phyloP scores from a whole-genome alignment of 73 alveolate genomes.

The Diophrys sp. region DNA sequence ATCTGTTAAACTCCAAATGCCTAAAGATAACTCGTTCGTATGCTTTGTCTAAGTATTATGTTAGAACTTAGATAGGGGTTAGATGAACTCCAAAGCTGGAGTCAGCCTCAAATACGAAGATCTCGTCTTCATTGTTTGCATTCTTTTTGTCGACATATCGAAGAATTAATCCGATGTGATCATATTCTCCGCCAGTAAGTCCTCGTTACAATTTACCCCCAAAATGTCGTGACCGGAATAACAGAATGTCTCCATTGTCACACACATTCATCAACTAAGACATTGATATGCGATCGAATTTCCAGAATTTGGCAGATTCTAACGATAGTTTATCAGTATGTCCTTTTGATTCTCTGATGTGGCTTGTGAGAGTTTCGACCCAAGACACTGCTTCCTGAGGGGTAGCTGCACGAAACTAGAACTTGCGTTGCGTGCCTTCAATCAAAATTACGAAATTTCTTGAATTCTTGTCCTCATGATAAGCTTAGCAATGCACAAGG shows the following conservation, averaged over 20 bases:
- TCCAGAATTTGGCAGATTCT: not conserved
- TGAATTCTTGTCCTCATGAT: not conserved
- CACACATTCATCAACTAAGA: constrained; percentile 56
- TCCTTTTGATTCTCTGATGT: not conserved
- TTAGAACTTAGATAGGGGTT: constrained; percentile 6
- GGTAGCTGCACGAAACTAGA: not conserved
- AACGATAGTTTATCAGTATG: not conserved
- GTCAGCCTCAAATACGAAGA: constrained; percentile 52
- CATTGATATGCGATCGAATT: constrained; percentile 49
- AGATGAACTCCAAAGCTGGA: constrained; percentile 51
- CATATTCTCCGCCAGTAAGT: constrained; percentile 70
- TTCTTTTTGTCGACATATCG: constrained; percentile 23
- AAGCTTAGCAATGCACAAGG: not conserved
- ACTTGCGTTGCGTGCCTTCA: not conserved
- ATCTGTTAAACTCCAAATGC: constrained; percentile 30
- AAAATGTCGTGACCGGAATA: constrained; percentile 58
- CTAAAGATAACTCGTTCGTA: constrained; percentile 46
- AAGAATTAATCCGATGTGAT: constrained; percentile 76
- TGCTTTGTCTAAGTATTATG: constrained; percentile 25
- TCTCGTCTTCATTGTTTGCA: constrained; percentile 48
- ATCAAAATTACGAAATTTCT: not conserved
- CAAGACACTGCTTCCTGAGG: not conserved
- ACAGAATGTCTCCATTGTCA: constrained; percentile 80
- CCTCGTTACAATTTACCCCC: constrained; percentile 63
- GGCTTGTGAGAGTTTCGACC: not conserved